Base-by-base conservation (phyloP, 2,329 filamentous ascomycete genomes). In the Pseudopithomyces maydicus region DNA sequence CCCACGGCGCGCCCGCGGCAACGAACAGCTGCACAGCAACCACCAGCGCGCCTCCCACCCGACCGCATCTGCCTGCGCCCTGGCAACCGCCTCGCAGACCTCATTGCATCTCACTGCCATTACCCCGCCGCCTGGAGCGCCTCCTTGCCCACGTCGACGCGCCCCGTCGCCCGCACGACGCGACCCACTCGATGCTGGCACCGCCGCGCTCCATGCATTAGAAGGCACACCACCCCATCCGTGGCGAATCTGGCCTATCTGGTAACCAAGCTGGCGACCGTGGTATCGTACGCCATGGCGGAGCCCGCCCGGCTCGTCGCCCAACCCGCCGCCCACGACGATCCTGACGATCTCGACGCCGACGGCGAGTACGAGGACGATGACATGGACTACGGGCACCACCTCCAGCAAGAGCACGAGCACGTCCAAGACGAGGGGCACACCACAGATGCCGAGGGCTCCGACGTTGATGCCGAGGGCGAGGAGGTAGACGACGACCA, bases 401-500 rank as follows among this genome's bases (percentile, higher is more conserved):
- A 5, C 26, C 53, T 54, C 19, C 52, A 52, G 2, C 62, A 49
- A 5, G 58, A 57, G 23, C 56, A 65, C 26, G 58, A 57, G 23
- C 56, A 65, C 26, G 63, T 57, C 22, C 61, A 61, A 39, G 68
- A 55, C 22, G 73, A 73, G 6, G 73, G 69, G 23, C 64, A 75
- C 56, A 68, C 64, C 32, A 74, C 72, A n/a, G 76, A 79, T 59
- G 74, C 73, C 12, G 75, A 75, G 56, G 74, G 73, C 56, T 77
- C 77, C 41, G 77, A 80, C 36, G 69, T 77, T n/a, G 77, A 79
- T 58, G 75, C 73, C 14, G 77, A 76, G 55, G 74, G 73, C 51
- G 76, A 77, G 49, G 77, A 80, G 47, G 74, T 77, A n/a, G 78
- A 87, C 61, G 84, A 80, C 23, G 85, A 79, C 81, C 15, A 19